Evolutionary conservation across 2,329 filamentous ascomycete species (phyloP), one percentile per base, ranked within the genome.

Genomic region (Colletotrichum ledebouriae): DNA sequence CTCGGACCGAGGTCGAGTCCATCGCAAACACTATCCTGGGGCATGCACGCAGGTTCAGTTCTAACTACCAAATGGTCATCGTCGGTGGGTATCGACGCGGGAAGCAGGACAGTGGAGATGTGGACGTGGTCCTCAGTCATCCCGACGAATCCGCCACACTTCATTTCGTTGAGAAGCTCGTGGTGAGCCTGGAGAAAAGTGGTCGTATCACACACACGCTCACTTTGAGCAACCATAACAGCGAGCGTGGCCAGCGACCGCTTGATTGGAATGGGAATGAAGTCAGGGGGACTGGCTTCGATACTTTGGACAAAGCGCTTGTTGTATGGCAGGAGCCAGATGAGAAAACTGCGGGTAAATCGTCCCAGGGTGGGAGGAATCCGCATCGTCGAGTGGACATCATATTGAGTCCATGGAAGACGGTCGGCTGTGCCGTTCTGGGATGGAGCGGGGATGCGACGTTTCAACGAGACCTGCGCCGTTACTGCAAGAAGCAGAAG

Each of bases 401-500:
- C 66, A 95, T 98, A 72, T 84, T 98, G 70, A 90, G 89, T 22
- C 94, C 94, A 0, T 98, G 95, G 93, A 90, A 90, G 63, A 97
- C 94, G 0, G 89, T 92, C 0, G 95, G 96, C 0, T 98, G 94
- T 73, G 95, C 94, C 0, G 86, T 98, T 4, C 81, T 95, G 17
- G 94, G 94, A 2, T 98, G 95, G 96, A 91, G 88, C 15, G 93
- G 94, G 1, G 95, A 90, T 1, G 97, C 91, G 0, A 98, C 94
- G 0, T 98, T 98, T 73, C 89, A 98, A 81, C 85, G 95, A 25
- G 96, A 98, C 77, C 77, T 98, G 61, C 84, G 95, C 46, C 83
- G 90, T 39, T 97, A 95, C 78, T 93, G 91, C 69, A 94, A 93
- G 78, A 85, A 89, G 42, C 84, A 86, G 65, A 90, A 87, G 73